Percentiles rank a stretch among this genome's conserved stretches.
These are phyloP conservation scores for Ophiocordyceps sinensis DNA, from an alignment of 2,329 filamentous ascomycete species.

Conservation along the genomic window DNA sequence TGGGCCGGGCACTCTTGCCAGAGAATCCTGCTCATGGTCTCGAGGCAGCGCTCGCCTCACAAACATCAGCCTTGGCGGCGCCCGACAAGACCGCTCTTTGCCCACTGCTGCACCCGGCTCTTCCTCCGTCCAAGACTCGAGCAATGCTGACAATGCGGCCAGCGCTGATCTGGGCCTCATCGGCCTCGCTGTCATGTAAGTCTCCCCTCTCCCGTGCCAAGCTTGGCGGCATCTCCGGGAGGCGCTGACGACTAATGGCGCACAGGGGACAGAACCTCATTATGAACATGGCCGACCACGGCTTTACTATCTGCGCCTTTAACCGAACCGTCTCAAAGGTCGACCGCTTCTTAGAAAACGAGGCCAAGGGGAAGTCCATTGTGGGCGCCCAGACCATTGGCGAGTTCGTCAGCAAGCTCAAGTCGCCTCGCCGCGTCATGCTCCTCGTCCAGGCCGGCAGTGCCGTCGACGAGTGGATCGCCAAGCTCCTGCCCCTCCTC, in stretches of 20 bases:
- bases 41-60: slow-evolving; percentile 55
- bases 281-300: slow-evolving; percentile 77
- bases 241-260: slow-evolving; percentile 3
- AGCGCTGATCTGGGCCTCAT: slow-evolving; percentile 87
- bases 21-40: slow-evolving; percentile 20
- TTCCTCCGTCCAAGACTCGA: slow-evolving; percentile 15
- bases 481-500: slow-evolving; percentile 74
- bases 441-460: slow-evolving; percentile 97
- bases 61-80: slow-evolving; percentile 56
- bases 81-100: slow-evolving; percentile 23
- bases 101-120: slow-evolving; percentile 12
- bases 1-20: background rate
- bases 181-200: slow-evolving; percentile 79
- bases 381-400: slow-evolving; percentile 85
- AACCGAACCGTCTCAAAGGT: slow-evolving; percentile 99
- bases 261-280: slow-evolving; percentile 69
- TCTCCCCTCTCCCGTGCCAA: slow-evolving; percentile 9
- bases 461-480: slow-evolving; percentile 97
- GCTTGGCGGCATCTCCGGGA: slow-evolving; percentile 3
- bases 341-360: slow-evolving; percentile 81
- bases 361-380: slow-evolving; percentile 90
- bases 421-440: slow-evolving; percentile 95
- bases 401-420: slow-evolving; percentile 94
- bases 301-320: slow-evolving; percentile 95
- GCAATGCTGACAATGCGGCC: slow-evolving; percentile 41